These are phyloP conservation scores for Penicillium lagena DNA, from an alignment of 495 filamentous ascomycete genomes.

Conservation along the genomic window DNA sequence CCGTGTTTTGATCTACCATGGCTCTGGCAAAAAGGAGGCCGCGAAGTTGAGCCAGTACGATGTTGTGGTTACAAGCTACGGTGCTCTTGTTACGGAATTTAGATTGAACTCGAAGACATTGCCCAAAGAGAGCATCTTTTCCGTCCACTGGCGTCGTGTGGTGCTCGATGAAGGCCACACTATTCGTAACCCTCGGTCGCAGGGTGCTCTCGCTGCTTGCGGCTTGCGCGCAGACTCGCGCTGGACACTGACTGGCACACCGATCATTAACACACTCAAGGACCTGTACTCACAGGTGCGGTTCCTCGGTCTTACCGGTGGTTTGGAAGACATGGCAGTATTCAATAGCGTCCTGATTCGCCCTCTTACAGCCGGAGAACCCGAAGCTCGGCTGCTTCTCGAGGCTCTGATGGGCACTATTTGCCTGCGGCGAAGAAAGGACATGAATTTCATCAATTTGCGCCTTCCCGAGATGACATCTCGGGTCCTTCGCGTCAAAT, in stretches of 20 bases:
- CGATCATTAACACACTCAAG: conserved; percentile 71
- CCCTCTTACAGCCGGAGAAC: conserved; percentile 55
- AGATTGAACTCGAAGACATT: conserved; percentile 22
- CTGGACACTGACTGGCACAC: conserved; percentile 81
- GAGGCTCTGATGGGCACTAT: conserved; percentile 77
- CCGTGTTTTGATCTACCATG: conserved; percentile 72
- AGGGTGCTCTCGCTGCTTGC: conserved; percentile 61
- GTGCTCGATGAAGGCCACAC: conserved; percentile 86
- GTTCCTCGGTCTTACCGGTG: conserved; percentile 73
- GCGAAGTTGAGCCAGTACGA: conserved; percentile 54
- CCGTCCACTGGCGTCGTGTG: conserved; percentile 70
- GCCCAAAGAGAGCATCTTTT: conserved; percentile 47
- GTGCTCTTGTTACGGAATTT: conserved; percentile 44
- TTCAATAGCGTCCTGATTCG: conserved; percentile 73
- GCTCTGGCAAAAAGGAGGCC: conserved; percentile 46
- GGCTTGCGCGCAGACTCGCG: conserved; percentile 62
- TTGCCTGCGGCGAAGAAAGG: conserved; percentile 78
- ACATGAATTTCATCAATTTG: conserved; percentile 85
- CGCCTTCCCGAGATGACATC: conserved; percentile 73
- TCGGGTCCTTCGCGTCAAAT: conserved; percentile 72
- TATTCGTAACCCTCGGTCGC: conserved; percentile 73
- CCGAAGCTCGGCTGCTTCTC: conserved; percentile 55
- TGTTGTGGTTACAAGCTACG: conserved; percentile 83
- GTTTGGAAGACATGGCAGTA: conserved; percentile 64
- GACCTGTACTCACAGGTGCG: conserved; percentile 78